Base-by-base conservation (phyloP, 257 asterid species). In the Paulownia fortunei region DNA sequence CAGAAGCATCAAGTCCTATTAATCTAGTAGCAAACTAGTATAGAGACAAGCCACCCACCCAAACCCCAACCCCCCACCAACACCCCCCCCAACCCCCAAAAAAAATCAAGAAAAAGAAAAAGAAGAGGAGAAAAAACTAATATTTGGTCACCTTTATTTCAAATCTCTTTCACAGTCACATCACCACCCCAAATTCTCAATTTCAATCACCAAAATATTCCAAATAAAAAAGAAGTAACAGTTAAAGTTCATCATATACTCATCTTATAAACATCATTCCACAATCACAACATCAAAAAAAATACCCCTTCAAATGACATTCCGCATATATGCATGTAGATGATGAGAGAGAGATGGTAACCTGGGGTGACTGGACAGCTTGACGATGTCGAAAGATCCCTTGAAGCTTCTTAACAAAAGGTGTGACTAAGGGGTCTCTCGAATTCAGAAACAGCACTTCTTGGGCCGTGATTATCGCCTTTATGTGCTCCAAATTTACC, bases 401-500 rank as follows among this genome's bases (percentile, higher is more conserved):
- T 52, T 87, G 94, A 62, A 93, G 89, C 85, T 91, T 89, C 4
- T 86, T 84, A 27, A 86, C 86, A 51, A 93, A 93, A n/a, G 98
- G 96, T 34, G 84, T 56, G 65, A 93, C 89, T 0, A 90, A 78
- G 6, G 98, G 97, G 80, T 91, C 98, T 42, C 77, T 84, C 0
- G 96, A 88, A 79, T 93, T 91, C 46, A 86, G 89, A 52, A 93
- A 76, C 46, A 93, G 81, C 15, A 91, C 92, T 64, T 91, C 92
- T 19, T 90, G 97, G 8, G 90, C 89, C 8, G 97, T 93, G 76
- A 93, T 86, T 13, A 93, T 88, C 64, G 97, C 94, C 76, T 87
- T 93, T 0, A 91, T 91, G 69, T 86, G 91, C 78, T 90, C 98
- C 82, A 93, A 65, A 83, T 93, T 91, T 42, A 93, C 88, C 2